Evolutionary conservation across 805 yeast species (phyloP).

Genomic region (Wickerhamiella sergipiensis): DNA sequence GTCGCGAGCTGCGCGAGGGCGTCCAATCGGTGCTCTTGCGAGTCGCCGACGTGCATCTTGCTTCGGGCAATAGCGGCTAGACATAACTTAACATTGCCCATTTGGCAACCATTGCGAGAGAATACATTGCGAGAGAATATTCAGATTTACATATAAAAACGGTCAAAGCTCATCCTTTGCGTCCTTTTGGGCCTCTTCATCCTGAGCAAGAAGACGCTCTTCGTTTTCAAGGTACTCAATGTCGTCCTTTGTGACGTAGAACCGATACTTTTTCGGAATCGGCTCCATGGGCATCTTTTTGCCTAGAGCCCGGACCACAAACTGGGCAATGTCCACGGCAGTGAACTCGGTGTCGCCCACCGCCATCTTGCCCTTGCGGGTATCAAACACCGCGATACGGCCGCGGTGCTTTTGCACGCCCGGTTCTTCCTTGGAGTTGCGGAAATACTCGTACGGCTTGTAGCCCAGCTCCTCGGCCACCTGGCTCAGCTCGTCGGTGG

Average conservation of each 20-base stretch:
- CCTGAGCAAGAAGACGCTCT: constrained; percentile 1
- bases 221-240: constrained; percentile 9
- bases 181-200: constrained; percentile 3
- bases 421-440: background rate
- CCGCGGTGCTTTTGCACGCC: constrained; percentile 7
- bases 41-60: constrained; percentile 33
- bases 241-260: constrained; percentile 15
- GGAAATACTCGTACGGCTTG: constrained; percentile 4
- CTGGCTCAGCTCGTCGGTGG: constrained; percentile 7
- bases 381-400: constrained; percentile 11
- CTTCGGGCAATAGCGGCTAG: background rate
- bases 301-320: constrained; percentile 2
- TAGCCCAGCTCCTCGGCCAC: constrained; percentile 10
- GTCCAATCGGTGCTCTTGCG: constrained; percentile 27
- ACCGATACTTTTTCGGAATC: constrained; percentile 12
- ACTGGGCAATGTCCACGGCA: constrained; percentile 4
- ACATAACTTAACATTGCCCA: too few relatives aligned
- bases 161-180: constrained; percentile 4
- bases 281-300: constrained; percentile 3
- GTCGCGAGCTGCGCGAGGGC: constrained; percentile 24
- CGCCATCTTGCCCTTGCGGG: constrained; percentile 4
- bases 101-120: too few relatives aligned
- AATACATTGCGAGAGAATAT: too few relatives aligned
- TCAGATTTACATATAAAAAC: too few relatives aligned
- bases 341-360: constrained; percentile 7